Evolutionary conservation across 78 protist species (phyloP), one percentile per base, ranked within the genome.

Genomic region (Emiliania huxleyi): DNA sequence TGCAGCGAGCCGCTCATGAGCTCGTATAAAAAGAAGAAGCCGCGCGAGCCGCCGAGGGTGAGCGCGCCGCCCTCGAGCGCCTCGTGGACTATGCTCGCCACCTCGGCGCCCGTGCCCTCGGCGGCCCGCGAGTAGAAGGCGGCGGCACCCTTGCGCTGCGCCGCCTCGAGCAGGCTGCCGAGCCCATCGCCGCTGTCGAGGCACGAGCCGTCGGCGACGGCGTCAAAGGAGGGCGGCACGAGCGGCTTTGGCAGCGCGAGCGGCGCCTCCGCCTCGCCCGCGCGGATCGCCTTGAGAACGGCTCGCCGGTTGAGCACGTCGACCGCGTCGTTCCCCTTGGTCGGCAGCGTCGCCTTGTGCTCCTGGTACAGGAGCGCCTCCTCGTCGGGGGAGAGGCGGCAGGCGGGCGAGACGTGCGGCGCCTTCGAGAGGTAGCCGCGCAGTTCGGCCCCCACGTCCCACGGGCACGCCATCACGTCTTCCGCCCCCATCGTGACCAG

Each of bases 331-430:
- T 19, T 15, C 29, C 62, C 62, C 29, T 15, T 52, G 15, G 15
- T 52, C 8, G 62, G 62, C 8, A 8, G 8, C 62, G 62, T 15
- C 29, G 62, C 62, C n/a, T n/a, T n/a, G n/a, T n/a, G n/a, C n/a
- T n/a, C n/a, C n/a, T n/a, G n/a, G n/a, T n/a, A 75, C n/a, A 93
- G 55, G 73, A 29, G 52, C 33, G 56, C 46, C 90, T 93, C 94
- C 83, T 95, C 94, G 26, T 26, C 55, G 35, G 29, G 26, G 26
- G 44, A 0, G 23, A 96, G 90, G 11, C 95, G 81, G 88, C 96
- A 96, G 75, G 26, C 83, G 26, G 93, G 69, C 21, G 95, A 83
- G 43, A 94, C 95, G 93, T 91, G 94, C 18, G 21, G 0, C 37
- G 0, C 19, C 77, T 85, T 73, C 38, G 35, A 0, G 35, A 92